Percentiles rank a stretch among this genome's conserved stretches.
phyloP scores from a whole-genome alignment of 441 rosid species.

The Kokia cookei region DNA sequence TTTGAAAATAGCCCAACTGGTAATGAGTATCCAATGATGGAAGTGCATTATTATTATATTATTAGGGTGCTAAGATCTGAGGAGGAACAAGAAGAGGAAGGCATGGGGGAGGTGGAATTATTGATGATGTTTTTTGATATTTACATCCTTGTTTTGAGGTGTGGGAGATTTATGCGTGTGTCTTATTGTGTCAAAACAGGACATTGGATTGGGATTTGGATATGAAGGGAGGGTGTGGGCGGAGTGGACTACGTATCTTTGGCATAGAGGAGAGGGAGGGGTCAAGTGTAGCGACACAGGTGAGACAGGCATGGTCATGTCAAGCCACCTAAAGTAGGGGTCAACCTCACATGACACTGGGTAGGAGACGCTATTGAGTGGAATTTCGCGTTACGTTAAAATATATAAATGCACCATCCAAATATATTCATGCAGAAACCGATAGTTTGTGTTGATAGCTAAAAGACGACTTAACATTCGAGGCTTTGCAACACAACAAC shows the following conservation, averaged over 20 bases:
- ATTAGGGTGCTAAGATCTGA: not conserved
- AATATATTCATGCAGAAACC: slow-evolving; percentile 11
- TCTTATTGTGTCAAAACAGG: slow-evolving; percentile 1
- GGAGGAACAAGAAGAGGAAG: not conserved
- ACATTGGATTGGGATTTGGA: not conserved
- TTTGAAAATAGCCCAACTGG: not conserved
- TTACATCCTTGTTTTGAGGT: not conserved
- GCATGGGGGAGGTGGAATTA: not conserved
- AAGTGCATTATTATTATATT: not conserved
- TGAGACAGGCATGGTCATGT: slow-evolving; percentile 9
- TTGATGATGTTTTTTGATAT: not conserved
- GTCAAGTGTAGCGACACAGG: not conserved
- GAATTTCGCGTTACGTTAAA: slow-evolving; percentile 2
- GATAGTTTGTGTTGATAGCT: slow-evolving; percentile 5
- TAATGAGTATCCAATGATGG: slow-evolving; percentile 2
- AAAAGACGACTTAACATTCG: slow-evolving; percentile 13
- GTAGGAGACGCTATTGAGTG: not conserved
- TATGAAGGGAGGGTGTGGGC: not conserved
- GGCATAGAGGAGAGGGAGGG: not conserved
- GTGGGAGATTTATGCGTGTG: not conserved
- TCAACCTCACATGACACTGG: not conserved
- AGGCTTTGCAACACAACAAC: slow-evolving; percentile 5
- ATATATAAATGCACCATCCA: not conserved
- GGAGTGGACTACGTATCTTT: slow-evolving; percentile 8
- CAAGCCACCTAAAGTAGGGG: slow-evolving; percentile 3